Evolutionary conservation across 2,329 filamentous ascomycete species (phyloP).

Genomic region (Ceratocystis destructans): DNA sequence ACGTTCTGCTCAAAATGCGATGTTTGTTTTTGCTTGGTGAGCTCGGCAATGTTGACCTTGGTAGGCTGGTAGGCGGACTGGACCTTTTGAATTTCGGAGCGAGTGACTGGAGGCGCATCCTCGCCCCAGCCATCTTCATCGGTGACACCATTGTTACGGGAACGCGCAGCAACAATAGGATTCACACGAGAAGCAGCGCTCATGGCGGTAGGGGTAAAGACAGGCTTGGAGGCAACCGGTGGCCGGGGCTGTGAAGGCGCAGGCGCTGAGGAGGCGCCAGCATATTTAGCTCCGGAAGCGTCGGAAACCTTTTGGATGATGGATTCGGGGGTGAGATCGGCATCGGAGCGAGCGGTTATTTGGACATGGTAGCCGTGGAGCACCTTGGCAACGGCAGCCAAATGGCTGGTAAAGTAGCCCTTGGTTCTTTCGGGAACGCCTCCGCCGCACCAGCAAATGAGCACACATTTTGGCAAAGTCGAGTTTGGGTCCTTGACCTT

Average conservation of each 20-base stretch:
- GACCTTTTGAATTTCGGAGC: conserved; percentile 82
- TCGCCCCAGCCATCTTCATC: conserved; percentile 88
- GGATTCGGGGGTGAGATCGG: conserved; percentile 70
- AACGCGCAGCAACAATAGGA: conserved; percentile 52
- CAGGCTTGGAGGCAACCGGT: conserved; percentile 73
- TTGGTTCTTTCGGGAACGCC: conserved; percentile 97
- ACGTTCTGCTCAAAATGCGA: conserved; percentile 18
- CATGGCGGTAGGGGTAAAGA: conserved; percentile 61
- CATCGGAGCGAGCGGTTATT: conserved; percentile 84
- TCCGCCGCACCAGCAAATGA: conserved; percentile 94
- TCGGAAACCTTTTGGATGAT: conserved; percentile 92
- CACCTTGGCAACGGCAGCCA: conserved; percentile 77
- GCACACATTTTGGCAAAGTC: conserved; percentile 72
- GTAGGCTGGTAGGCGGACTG: conserved; percentile 86
- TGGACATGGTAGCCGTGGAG: conserved; percentile 97
- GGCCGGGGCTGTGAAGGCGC: conserved; percentile 34
- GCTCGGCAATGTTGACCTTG: conserved; percentile 81
- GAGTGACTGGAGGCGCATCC: conserved; percentile 81
- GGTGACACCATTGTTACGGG: conserved; percentile 39
- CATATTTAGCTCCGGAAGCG: conserved; percentile 90
- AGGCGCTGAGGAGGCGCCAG: conserved; percentile 46
- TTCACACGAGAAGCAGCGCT: conserved; percentile 45
- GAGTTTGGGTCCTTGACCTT: conserved; percentile 95
- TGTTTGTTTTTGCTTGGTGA: conserved; percentile 51
- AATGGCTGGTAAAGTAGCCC: conserved; percentile 94